Percentiles rank a stretch among this genome's conserved stretches.
Conservation (phyloP, 1,284 basidiomycete genomes). For the Trichosporon coremiiforme region DNA sequence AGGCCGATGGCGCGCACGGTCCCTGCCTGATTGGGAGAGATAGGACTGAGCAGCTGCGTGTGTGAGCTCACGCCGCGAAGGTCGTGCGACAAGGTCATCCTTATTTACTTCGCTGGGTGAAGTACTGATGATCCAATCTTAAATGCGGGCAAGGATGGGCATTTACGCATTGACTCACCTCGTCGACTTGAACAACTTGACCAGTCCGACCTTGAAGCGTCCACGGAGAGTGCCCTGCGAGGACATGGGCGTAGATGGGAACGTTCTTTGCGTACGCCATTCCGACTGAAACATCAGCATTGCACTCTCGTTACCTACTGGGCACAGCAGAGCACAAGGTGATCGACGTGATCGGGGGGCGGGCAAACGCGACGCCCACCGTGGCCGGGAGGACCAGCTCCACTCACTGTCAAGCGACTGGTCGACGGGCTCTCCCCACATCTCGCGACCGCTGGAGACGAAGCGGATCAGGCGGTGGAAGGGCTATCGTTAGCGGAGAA, state of each 20-base stretch:
- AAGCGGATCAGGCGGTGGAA: conserved; percentile 45
- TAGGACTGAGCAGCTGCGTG: conserved; percentile 43
- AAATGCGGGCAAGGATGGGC: neutral
- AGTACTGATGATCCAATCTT: neutral
- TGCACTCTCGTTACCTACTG: neutral
- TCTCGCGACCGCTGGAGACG: conserved; percentile 32
- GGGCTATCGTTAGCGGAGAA: conserved; percentile 14
- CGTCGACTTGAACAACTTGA: conserved; percentile 6
- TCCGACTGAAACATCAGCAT: conserved; percentile 40
- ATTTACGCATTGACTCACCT: conserved; percentile 4
- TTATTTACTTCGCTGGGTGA: neutral
- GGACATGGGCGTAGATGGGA: conserved; percentile 35
- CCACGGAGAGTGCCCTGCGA: conserved; percentile 34
- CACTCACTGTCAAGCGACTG: conserved; percentile 41
- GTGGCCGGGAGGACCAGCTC: neutral
- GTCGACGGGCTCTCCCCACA: conserved; percentile 43
- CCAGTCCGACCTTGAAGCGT: conserved; percentile 3
- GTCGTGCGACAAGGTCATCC: neutral
- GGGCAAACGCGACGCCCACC: neutral
- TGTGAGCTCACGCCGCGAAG: neutral
- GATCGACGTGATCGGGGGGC: neutral
- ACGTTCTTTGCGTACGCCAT: conserved; percentile 38
- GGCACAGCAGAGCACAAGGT: neutral
- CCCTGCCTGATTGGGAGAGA: conserved; percentile 38
- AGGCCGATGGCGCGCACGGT: conserved; percentile 46